These are phyloP conservation scores for Thozetella sp. DNA, from an alignment of 495 filamentous ascomycete species.

Conservation along the genomic window DNA sequence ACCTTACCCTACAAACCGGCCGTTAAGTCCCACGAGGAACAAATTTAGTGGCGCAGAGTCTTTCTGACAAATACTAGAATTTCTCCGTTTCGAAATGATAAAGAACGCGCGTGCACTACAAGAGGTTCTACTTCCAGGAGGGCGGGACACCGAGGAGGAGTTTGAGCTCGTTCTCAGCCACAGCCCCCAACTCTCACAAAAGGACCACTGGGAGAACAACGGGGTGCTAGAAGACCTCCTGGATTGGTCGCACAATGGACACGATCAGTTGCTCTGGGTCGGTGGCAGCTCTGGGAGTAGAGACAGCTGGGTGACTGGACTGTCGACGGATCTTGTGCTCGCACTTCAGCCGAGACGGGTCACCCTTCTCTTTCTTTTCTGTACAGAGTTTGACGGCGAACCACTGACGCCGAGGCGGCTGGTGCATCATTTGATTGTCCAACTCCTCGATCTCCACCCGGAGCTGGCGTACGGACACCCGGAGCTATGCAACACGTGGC, in stretches of 20 bases:
- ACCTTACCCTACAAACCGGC: conserved; percentile 4
- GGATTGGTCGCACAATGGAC: conserved; percentile 7
- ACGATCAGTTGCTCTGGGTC: conserved; percentile 10
- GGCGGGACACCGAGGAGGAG: conserved; percentile 6
- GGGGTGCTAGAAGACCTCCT: conserved; percentile 5
- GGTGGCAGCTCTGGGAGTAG: conserved; percentile 6
- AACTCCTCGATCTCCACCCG: conserved; percentile 9
- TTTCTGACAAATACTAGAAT: too few relatives aligned
- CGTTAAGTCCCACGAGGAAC: background rate
- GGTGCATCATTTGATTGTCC: conserved; percentile 3
- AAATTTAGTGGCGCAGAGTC: too few relatives aligned
- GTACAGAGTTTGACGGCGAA: conserved; percentile 3
- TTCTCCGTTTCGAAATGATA: conserved; percentile 9
- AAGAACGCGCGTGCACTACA: conserved; percentile 9
- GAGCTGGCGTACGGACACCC: conserved; percentile 9
- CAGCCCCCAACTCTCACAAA: conserved; percentile 6
- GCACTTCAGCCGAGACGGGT: conserved; percentile 6
- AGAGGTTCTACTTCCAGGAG: conserved; percentile 5
- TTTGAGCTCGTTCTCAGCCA: background rate
- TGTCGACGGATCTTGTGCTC: conserved; percentile 7
- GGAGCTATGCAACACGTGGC: conserved; percentile 7
- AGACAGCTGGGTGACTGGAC: conserved; percentile 11
- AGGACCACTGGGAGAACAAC: conserved; percentile 16
- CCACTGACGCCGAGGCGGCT: conserved; percentile 4
- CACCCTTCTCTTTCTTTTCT: conserved; percentile 7